These are phyloP conservation scores for Phytophthora quininea DNA, from an alignment of 352 stramenopile genomes.

Conservation along the genomic window DNA sequence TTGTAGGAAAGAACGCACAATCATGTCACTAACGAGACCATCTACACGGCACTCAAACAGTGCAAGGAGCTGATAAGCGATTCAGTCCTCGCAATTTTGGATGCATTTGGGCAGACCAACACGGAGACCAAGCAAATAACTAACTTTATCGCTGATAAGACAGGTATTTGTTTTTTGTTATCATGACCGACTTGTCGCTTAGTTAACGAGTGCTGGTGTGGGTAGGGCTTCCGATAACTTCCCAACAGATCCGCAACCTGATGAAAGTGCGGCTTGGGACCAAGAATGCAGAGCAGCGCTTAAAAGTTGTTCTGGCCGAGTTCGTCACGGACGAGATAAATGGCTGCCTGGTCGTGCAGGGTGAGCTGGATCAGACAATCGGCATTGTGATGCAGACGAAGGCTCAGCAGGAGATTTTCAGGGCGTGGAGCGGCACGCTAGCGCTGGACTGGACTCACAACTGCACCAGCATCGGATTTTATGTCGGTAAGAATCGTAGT, in stretches of 20 bases:
- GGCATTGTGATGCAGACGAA: neutral
- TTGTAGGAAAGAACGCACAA: constrained; percentile 3
- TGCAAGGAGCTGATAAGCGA: neutral
- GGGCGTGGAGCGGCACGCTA: neutral
- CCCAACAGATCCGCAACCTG: constrained; percentile 1
- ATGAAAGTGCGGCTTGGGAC: neutral
- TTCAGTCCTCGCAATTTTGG: neutral
- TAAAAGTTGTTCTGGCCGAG: neutral
- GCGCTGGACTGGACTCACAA: constrained; percentile 7
- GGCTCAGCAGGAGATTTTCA: neutral
- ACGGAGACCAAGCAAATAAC: constrained; percentile 7
- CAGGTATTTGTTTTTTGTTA: neutral
- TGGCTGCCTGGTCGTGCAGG: neutral
- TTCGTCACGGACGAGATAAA: neutral
- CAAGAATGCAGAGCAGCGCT: neutral
- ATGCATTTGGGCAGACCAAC: constrained; percentile 3
- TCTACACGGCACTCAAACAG: neutral
- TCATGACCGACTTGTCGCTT: neutral
- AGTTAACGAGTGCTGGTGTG: neutral
- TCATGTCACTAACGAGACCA: constrained; percentile 1
- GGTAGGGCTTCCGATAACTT: neutral
- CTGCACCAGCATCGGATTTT: constrained; percentile 5
- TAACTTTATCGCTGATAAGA: neutral
- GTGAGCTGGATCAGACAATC: neutral
- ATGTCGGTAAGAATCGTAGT: constrained; percentile 4